phyloP scores from a whole-genome alignment of 2,329 filamentous ascomycete species.

The Trichoderma aggressivum region DNA sequence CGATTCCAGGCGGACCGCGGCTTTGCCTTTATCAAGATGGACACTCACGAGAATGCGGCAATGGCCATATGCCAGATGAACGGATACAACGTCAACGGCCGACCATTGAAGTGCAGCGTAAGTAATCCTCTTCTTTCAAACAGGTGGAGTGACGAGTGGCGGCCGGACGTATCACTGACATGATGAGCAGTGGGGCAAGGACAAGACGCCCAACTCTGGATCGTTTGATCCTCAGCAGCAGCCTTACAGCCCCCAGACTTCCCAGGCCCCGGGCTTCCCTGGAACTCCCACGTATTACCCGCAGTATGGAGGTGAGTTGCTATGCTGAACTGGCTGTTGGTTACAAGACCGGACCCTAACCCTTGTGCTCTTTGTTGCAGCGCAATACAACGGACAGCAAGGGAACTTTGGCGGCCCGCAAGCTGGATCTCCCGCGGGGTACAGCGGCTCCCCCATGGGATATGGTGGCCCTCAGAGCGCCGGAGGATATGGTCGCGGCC shows the following conservation, averaged over 20 bases:
- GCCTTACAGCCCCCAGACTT: conserved; percentile 69
- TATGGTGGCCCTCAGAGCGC: conserved; percentile 72
- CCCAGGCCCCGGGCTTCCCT: conserved; percentile 68
- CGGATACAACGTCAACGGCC: conserved; percentile 95
- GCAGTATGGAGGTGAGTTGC: conserved; percentile 75
- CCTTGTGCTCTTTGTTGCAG: conserved; percentile 27
- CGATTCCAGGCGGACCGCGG: conserved; percentile 97
- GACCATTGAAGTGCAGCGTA: conserved; percentile 98
- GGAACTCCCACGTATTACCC: conserved; percentile 87
- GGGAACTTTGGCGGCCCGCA: conserved; percentile 62
- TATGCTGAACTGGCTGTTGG: too few species aligned
- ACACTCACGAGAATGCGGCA: conserved; percentile 93
- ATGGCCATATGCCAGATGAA: conserved; percentile 98
- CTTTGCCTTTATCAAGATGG: conserved; percentile 99
- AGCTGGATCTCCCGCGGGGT: conserved; percentile 59
- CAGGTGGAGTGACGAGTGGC: not conserved
- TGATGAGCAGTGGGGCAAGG: conserved; percentile 84
- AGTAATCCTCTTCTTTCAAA: conserved; percentile 40
- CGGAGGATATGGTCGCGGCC: conserved; percentile 79
- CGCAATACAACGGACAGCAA: conserved; percentile 62
- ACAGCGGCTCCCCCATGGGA: conserved; percentile 65
- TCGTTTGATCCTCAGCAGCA: conserved; percentile 74
- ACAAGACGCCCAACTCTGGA: conserved; percentile 76
- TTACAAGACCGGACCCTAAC: conserved; percentile 23
- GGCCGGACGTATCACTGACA: conserved; percentile 15